These are phyloP conservation scores for Mychonastes homosphaera DNA, from an alignment of 139 green algal species.

Conservation along the genomic window DNA sequence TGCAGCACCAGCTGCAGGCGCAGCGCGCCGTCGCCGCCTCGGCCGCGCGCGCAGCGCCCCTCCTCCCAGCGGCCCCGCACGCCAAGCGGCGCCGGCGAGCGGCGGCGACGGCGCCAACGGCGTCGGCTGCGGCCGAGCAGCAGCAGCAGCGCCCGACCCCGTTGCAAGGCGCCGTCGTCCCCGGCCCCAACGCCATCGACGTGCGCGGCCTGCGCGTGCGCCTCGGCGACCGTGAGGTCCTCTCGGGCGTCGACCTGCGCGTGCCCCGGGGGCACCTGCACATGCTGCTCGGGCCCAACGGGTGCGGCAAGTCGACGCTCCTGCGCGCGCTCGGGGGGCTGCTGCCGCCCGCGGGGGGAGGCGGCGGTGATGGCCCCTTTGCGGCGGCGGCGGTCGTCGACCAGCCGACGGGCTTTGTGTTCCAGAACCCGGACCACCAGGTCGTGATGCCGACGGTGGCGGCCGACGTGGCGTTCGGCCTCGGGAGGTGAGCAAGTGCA, in stretches of 20 bases:
- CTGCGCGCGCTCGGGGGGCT: slow-evolving; percentile 75
- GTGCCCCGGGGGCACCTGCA: slow-evolving; percentile 71
- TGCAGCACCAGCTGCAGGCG: too few relatives aligned
- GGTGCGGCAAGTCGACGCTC: slow-evolving; percentile 73
- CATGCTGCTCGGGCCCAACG: slow-evolving; percentile 90
- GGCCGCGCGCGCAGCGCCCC: too few relatives aligned
- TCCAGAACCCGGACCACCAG: slow-evolving; percentile 98
- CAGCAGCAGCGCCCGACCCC: too few relatives aligned
- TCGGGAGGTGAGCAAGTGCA: slow-evolving; percentile 47
- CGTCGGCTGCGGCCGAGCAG: too few relatives aligned
- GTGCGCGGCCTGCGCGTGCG: background rate
- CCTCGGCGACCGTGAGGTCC: too few relatives aligned
- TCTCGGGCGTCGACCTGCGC: slow-evolving; percentile 23
- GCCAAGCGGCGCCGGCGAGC: too few relatives aligned
- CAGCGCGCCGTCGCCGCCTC: too few relatives aligned
- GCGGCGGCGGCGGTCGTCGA: too few relatives aligned
- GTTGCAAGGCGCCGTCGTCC: too few relatives aligned
- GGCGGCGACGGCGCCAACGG: too few relatives aligned
- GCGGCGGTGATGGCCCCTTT: too few relatives aligned
- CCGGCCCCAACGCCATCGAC: background rate
- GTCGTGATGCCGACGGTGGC: slow-evolving; percentile 82
- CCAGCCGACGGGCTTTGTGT: slow-evolving; percentile 77
- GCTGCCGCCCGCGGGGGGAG: slow-evolving; percentile 42
- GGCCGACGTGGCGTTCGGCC: slow-evolving; percentile 91
- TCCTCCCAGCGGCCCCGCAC: too few relatives aligned